Base-by-base conservation (phyloP, 331 rosid species). In the Erythrophleum ivorense region DNA sequence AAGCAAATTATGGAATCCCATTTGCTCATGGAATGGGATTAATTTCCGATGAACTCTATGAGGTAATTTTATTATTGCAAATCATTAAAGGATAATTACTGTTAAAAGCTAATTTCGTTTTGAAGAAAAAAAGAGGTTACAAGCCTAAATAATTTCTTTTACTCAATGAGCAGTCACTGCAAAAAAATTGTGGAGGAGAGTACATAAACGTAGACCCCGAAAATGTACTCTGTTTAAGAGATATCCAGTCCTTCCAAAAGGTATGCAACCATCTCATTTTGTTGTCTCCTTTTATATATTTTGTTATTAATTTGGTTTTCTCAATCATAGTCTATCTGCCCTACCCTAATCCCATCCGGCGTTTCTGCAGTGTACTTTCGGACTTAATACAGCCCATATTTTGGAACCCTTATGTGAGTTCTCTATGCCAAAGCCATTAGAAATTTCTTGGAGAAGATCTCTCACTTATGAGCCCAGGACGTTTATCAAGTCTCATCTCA, bases 1-100 rank as follows among this genome's bases (percentile, higher is more conserved):
- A 71, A 12, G 46, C 21, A 5, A 84, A 86, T 48, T 89, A 74
- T 16, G 0, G 0, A 83, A 79, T 92, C 55, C 84, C 86, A 41
- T 81, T 62, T 78, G 85, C 89, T 86, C 94, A 88, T 68, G 91
- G 93, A 43, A 84, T 86, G 93, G 93, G 74, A 63, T 77, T 92
- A 21, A 87, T 92, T 77, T 90, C 94, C 62, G 93, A 86, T 66
- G 94, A 92, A 80, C 86, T 90, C 15, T 86, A 71, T 3, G 62
- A 86, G 88, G 93, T 90, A 64, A 63, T 40, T 31, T 41, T 5
- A 58, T 60, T 33, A 7, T 29, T 38, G 7, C 11, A 24, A 24
- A 33, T 14, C 43, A 63, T 31, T 4, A 5, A 31, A 31, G 9
- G 9, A 62, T 13, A 12, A 13, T 11, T 2, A 62, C 1, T 34